Conservation (phyloP, 1,284 basidiomycete species). For the Lignosus rhinocerotis region DNA sequence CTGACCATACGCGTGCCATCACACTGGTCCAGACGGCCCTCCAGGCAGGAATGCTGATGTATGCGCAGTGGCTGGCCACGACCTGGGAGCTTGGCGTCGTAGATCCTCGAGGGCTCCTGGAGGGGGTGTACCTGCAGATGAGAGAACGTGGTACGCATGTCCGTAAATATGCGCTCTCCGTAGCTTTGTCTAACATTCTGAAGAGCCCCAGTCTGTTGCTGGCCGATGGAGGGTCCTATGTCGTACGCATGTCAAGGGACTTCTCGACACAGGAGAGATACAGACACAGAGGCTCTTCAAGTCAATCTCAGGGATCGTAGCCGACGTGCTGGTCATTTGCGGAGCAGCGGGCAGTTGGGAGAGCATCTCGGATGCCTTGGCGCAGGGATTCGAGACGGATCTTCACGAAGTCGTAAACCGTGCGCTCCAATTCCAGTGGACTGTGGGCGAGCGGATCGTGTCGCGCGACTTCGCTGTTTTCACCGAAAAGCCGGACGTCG, state of each 20-base stretch:
- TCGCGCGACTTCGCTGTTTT: constrained; percentile 41
- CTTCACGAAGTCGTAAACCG: constrained; percentile 43
- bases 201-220: constrained; percentile 52
- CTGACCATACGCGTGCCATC: constrained; percentile 42
- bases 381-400: constrained; percentile 34
- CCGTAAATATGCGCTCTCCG: not conserved
- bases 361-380: constrained; percentile 28
- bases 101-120: constrained; percentile 40
- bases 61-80: constrained; percentile 47
- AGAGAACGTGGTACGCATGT: constrained; percentile 42
- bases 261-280: constrained; percentile 32
- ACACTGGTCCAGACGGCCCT: constrained; percentile 52
- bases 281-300: constrained; percentile 34
- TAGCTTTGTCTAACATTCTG: not conserved
- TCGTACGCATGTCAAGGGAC: constrained; percentile 44
- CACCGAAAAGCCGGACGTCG: constrained; percentile 37
- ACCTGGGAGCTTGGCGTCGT: constrained; percentile 50
- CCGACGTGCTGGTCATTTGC: constrained; percentile 46
- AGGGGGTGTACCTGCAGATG: constrained; percentile 48
- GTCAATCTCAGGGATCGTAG: constrained; percentile 35
- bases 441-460: constrained; percentile 53
- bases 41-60: constrained; percentile 47
- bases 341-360: constrained; percentile 45
- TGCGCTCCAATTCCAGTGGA: constrained; percentile 47
- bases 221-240: constrained; percentile 57